Base-by-base conservation (phyloP, 1,284 basidiomycete species). In the Malassezia vespertilionis region DNA sequence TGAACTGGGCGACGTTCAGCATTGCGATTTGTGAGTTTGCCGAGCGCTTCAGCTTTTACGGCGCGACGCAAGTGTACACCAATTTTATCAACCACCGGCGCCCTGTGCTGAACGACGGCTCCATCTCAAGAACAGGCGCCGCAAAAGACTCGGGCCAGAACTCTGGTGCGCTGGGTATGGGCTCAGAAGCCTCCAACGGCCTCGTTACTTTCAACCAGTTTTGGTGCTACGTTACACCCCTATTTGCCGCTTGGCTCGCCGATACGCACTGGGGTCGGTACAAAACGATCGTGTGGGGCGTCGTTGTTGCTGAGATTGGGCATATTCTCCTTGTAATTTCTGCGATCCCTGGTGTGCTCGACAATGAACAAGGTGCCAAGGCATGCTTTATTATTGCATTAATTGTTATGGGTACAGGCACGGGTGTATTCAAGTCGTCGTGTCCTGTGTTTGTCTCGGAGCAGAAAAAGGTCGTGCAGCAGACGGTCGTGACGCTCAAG, bases 271-370 rank as follows among this genome's bases (percentile, higher is more conserved):
- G 67, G 33, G 75, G 75, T 22, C 67, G 75, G n/a, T 76, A 70
- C 69, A 75, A 73, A 49, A 75, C 75, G 6, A 72, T 76, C 44
- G 63, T 63, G 56, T 56, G 66, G 40, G 65, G 71, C 43, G 66
- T 73, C 36, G 52, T 53, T 34, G 63, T 75, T 53, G 71, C 72
- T 23, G 56, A 73, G 40, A 55, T 74, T 33, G 74, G 74, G 1
- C 85, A 88, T 68, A 72, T 83, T 50, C 74, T 88, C 55, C 79
- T 88, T 57, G 77, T 86, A 57, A 71, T 84, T 41, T 78, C 82
- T 17, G 78, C 81, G 7, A 69, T 86, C 21, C 85, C 85, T 0
- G 76, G 78, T 2, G 78, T 86, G 34, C 81, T 86, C 51, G 73
- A 80, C 31, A 37, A 57, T 33, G 58, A 74, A 21, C 72, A 79